Evolutionary conservation across 352 stramenopile species (phyloP).

Genomic region (Ophiocytium majus): DNA sequence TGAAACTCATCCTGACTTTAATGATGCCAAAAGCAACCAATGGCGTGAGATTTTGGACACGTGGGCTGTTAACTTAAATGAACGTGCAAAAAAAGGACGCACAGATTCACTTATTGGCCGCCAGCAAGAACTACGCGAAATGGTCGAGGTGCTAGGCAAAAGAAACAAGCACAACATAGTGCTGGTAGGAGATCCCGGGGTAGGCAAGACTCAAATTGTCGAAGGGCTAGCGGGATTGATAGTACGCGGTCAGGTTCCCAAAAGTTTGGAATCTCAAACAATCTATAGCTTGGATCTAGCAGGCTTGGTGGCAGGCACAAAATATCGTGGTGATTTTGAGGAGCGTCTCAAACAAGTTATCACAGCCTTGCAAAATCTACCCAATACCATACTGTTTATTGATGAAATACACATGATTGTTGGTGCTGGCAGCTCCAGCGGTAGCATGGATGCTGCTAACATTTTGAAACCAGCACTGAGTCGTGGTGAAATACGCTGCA

Average conservation of each 20-base stretch:
- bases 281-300: background rate
- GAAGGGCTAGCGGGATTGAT: conserved; percentile 1
- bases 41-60: no score
- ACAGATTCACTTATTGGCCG: background rate
- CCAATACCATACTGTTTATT: background rate
- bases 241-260: background rate
- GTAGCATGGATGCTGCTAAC: background rate
- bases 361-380: conserved; percentile 4
- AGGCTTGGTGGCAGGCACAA: background rate
- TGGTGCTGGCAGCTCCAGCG: background rate
- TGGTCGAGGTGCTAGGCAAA: background rate
- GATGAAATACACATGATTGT: conserved; percentile 2
- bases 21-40: no score
- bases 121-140: background rate
- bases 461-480: background rate
- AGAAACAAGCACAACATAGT: conserved; percentile 2
- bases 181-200: background rate
- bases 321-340: conserved; percentile 16
- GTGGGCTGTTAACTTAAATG: conserved; percentile 13
- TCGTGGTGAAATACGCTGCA: background rate
- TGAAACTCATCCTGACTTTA: no score
- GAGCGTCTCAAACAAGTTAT: no score
- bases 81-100: background rate
- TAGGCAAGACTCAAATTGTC: background rate
- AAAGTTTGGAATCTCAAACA: background rate